Conservation (phyloP, 371 early-diverging fungal genomes). For the Mucor saturninus region DNA sequence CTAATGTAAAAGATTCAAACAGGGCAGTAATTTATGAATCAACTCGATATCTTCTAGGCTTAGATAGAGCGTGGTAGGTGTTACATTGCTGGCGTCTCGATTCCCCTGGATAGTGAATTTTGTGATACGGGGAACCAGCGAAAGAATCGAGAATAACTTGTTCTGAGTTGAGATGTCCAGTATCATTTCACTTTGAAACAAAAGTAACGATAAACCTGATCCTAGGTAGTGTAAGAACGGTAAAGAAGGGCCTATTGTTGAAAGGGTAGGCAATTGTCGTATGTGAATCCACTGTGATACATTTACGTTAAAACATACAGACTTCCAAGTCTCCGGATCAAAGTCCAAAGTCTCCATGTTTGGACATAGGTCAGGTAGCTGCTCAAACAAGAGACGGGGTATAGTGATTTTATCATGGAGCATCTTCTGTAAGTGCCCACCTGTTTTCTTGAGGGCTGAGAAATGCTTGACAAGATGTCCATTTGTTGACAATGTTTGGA, state of each 20-base stretch:
- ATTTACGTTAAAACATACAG: neutral
- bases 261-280: conserved; percentile 13
- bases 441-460: neutral
- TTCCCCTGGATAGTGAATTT: conserved; percentile 3
- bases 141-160: conserved; percentile 5
- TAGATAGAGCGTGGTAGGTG: neutral
- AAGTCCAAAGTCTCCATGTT: conserved; percentile 17
- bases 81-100: neutral
- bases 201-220: neutral
- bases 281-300: conserved; percentile 8
- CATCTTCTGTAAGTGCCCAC: neutral
- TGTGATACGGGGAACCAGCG: conserved; percentile 8
- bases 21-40: conserved; percentile 10
- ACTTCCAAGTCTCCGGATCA: conserved; percentile 20
- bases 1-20: neutral
- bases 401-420: neutral
- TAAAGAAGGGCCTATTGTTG: conserved; percentile 5
- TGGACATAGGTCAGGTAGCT: conserved; percentile 18
- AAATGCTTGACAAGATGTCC: conserved; percentile 13
- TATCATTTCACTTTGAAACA: conserved; percentile 16
- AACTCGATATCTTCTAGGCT: conserved; percentile 19
- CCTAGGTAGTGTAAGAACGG: conserved; percentile 17
- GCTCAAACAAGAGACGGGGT: conserved; percentile 9
- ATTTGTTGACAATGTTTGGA: conserved; percentile 8
- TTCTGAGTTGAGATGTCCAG: conserved; percentile 11